A percentile compares a stretch with the other conserved stretches of the same genome.
phyloP scores from a whole-genome alignment of 2,329 filamentous ascomycete species.

The Microcyclosporella mali region DNA sequence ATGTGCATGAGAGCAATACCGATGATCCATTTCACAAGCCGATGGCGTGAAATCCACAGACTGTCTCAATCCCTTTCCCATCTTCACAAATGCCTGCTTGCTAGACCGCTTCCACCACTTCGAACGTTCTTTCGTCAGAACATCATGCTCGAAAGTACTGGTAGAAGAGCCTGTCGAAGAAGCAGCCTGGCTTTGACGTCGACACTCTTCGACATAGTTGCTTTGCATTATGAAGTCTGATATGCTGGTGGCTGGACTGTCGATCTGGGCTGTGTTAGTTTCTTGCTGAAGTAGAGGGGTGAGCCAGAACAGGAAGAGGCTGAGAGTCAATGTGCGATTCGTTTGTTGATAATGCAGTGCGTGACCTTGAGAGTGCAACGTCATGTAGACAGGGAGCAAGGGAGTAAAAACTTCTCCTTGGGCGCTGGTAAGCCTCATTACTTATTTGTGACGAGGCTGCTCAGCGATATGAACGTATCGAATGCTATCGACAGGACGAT shows the following conservation, averaged over 20 bases:
- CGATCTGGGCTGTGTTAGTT: not conserved
- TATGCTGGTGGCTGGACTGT: not conserved
- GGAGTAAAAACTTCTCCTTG: no score
- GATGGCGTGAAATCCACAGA: not conserved
- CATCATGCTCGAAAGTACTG: not conserved
- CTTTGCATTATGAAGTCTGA: not conserved
- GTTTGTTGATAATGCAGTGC: not conserved
- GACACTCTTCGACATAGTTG: no score
- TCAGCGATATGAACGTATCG: no score
- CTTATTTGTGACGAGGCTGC: no score
- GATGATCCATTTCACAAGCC: not conserved
- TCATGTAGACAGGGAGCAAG: not conserved
- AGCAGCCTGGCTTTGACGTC: not conserved
- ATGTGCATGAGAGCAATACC: not conserved
- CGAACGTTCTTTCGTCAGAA: not conserved
- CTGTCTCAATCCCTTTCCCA: not conserved
- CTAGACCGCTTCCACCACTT: conserved; percentile 1
- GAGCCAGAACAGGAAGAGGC: not conserved
- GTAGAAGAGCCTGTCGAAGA: not conserved
- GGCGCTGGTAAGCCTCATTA: no score
- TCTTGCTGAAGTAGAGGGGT: not conserved
- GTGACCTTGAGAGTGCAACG: not conserved
- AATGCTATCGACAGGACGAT: no score
- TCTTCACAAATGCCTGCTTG: not conserved
- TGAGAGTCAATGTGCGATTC: not conserved